These are phyloP conservation scores for Pseudogymnoascus sp. DNA, from an alignment of 2,329 filamentous ascomycete genomes.

Conservation along the genomic window DNA sequence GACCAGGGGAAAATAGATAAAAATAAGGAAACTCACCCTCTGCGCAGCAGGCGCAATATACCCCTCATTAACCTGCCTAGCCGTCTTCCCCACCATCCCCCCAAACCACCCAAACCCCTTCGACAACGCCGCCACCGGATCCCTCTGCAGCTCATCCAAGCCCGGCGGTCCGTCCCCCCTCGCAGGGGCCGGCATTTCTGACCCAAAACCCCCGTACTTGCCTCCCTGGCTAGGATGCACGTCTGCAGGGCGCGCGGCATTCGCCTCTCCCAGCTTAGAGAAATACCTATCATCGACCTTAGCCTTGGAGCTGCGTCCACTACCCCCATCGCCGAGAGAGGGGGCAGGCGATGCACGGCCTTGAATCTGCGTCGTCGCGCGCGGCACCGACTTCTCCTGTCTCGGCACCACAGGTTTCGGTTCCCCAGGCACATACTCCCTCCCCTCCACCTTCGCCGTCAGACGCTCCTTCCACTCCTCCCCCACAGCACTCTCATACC, in stretches of 20 bases:
- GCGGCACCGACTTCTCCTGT: slow-evolving; percentile 32
- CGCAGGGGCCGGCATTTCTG: slow-evolving; percentile 50
- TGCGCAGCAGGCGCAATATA: slow-evolving; percentile 91
- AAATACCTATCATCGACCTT: slow-evolving; percentile 84
- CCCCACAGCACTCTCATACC: slow-evolving; percentile 81
- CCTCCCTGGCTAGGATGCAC: slow-evolving; percentile 84
- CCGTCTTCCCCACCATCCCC: slow-evolving; percentile 77
- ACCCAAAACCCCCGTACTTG: slow-evolving; percentile 88
- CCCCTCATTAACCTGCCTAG: slow-evolving; percentile 81
- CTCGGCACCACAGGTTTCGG: slow-evolving; percentile 40
- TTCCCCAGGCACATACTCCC: slow-evolving; percentile 67
- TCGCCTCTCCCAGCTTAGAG: slow-evolving; percentile 72
- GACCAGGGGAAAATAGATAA: too few species aligned
- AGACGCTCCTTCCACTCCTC: slow-evolving; percentile 94
- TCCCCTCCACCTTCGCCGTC: slow-evolving; percentile 77
- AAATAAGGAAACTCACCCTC: slow-evolving; percentile 60
- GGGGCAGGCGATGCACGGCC: slow-evolving; percentile 10
- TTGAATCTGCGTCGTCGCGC: slow-evolving; percentile 5
- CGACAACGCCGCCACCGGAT: slow-evolving; percentile 77
- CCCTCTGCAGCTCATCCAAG: slow-evolving; percentile 82
- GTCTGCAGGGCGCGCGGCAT: slow-evolving; percentile 63
- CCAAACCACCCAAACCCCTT: slow-evolving; percentile 96
- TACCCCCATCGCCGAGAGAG: slow-evolving; percentile 21
- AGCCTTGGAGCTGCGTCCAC: slow-evolving; percentile 36
- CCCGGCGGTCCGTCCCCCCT: slow-evolving; percentile 47